These are phyloP conservation scores for Prototheca cutis DNA, from an alignment of 163 green algal species.

Conservation along the genomic window DNA sequence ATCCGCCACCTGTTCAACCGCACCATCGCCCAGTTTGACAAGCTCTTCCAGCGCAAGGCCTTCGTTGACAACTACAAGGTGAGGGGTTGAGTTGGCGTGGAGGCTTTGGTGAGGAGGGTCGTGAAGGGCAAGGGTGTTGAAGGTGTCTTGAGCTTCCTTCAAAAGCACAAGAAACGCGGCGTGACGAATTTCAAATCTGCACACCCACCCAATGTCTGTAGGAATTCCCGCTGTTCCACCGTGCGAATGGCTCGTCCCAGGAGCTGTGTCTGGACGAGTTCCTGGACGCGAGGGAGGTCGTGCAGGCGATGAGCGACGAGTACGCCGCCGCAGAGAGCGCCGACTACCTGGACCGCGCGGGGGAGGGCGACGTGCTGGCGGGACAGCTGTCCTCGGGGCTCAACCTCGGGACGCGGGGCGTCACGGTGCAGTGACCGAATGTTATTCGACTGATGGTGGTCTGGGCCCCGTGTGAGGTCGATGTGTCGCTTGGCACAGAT, in stretches of 20 bases:
- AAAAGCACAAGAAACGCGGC: no score
- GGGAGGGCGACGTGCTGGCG: conserved; percentile 4
- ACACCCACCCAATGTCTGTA: no score
- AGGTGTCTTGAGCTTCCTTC: no score
- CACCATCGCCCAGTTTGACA: conserved; percentile 86
- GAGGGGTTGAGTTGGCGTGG: no score
- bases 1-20: conserved; percentile 94
- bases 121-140: no score
- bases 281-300: conserved; percentile 77
- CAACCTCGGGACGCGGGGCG: background rate
- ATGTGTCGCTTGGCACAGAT: no score
- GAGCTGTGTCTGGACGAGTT: conserved; percentile 75
- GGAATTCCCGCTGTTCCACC: conserved; percentile 59
- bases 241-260: conserved; percentile 25
- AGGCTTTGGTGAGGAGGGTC: no score
- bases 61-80: conserved; percentile 86
- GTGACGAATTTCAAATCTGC: no score
- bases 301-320: conserved; percentile 67
- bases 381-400: conserved; percentile 6
- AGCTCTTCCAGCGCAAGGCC: conserved; percentile 74
- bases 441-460: background rate
- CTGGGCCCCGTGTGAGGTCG: no score
- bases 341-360: conserved; percentile 62
- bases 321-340: conserved; percentile 84
- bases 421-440: background rate